Evolutionary conservation across 2,329 filamentous ascomycete species (phyloP).

Genomic region (Cryphonectria naterciae): DNA sequence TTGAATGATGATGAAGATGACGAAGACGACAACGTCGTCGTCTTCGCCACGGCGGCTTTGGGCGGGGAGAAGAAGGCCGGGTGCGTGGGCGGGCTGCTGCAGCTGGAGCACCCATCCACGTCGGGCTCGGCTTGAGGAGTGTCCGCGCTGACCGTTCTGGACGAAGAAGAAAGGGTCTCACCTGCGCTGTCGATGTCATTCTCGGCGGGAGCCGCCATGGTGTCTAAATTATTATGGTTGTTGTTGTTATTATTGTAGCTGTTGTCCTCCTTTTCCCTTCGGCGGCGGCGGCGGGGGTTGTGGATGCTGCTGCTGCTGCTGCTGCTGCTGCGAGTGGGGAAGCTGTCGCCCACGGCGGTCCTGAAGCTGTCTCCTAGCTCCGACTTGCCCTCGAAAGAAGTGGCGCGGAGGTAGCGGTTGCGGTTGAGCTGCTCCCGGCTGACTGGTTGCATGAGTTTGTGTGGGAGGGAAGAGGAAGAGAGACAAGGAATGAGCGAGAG

Average conservation of each 20-base stretch:
- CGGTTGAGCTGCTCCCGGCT: constrained; percentile 14
- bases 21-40: neutral
- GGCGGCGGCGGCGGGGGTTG: neutral
- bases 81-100: constrained; percentile 25
- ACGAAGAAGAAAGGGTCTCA: constrained; percentile 18
- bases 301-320: constrained; percentile 8
- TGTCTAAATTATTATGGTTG: neutral
- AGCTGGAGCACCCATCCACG: constrained; percentile 15
- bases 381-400: constrained; percentile 17
- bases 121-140: constrained; percentile 11
- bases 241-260: neutral
- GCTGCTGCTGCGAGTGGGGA: neutral
- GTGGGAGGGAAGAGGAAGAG: neutral
- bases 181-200: constrained; percentile 21
- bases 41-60: neutral
- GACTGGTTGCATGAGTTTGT: constrained; percentile 7
- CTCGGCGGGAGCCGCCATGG: neutral
- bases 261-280: neutral
- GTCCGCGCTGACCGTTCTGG: neutral
- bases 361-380: constrained; percentile 15
- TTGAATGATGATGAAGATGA: neutral
- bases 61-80: constrained; percentile 21
- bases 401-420: constrained; percentile 14
- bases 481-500: neutral
- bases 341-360: constrained; percentile 13